A percentile compares a stretch with the other conserved stretches of the same genome.
phyloP scores from a whole-genome alignment of 805 yeast species.

The Blastobotrys attinorum region DNA sequence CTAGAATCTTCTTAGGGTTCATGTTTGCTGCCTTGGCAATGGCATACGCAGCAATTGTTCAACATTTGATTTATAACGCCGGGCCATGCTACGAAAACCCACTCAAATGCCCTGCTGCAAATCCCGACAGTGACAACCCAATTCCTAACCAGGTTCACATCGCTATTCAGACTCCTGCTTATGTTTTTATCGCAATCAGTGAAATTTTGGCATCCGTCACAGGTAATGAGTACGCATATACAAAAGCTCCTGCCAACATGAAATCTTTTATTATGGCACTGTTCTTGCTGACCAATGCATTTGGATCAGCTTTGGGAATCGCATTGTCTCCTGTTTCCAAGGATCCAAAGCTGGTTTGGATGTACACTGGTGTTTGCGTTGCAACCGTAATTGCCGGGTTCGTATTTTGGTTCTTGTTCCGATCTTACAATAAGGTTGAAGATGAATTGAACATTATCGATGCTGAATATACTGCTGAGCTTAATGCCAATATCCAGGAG shows the following conservation, averaged over 20 bases:
- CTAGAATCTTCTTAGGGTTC: slow-evolving; percentile 67
- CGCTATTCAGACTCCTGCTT: slow-evolving; percentile 64
- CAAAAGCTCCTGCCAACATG: slow-evolving; percentile 69
- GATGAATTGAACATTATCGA: slow-evolving; percentile 52
- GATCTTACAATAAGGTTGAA: slow-evolving; percentile 46
- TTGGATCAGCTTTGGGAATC: slow-evolving; percentile 70
- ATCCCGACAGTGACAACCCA: slow-evolving; percentile 14
- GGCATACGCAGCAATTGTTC: slow-evolving; percentile 72
- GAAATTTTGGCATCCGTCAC: slow-evolving; percentile 77
- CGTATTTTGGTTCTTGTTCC: slow-evolving; percentile 54
- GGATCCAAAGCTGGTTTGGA: slow-evolving; percentile 66
- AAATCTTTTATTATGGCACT: slow-evolving; percentile 53
- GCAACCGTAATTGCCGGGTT: slow-evolving; percentile 54
- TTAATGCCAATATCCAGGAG: slow-evolving; percentile 20
- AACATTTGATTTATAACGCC: slow-evolving; percentile 56
- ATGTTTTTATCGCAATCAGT: slow-evolving; percentile 61
- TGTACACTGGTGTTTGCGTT: slow-evolving; percentile 54
- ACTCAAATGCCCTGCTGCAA: slow-evolving; percentile 38
- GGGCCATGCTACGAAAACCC: slow-evolving; percentile 66
- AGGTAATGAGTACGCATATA: slow-evolving; percentile 77
- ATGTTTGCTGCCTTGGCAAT: slow-evolving; percentile 55
- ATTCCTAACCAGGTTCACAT: slow-evolving; percentile 50
- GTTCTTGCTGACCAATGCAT: slow-evolving; percentile 64
- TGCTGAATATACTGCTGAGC: slow-evolving; percentile 24
- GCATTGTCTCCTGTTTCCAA: slow-evolving; percentile 59